Base-by-base conservation (phyloP, 306 rosid species). In the Quercus engelmannii region DNA sequence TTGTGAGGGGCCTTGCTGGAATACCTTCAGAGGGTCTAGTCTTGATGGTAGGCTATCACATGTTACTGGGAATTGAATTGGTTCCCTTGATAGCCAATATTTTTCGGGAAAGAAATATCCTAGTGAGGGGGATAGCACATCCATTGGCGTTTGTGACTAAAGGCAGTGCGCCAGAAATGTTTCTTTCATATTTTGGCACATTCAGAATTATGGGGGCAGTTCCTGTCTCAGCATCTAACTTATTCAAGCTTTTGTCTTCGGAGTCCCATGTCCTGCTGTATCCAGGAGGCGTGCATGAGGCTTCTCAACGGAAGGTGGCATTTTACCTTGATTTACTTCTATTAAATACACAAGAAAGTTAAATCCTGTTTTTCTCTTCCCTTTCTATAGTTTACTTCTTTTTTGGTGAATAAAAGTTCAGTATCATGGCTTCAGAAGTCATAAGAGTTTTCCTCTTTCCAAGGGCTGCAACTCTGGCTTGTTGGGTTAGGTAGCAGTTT, bases 211-310 rank as follows among this genome's bases (percentile, higher is more conserved):
- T 94, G 97, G 99, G 97, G 10, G 95, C 90, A 19, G 97, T 87
- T 81, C 99, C 97, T 49, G 97, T 91, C 52, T 82, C 86, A 35
- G 85, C 83, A 57, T 75, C 77, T 63, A 90, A 90, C 88, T 82
- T 94, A 67, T 91, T 77, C 84, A 90, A 91, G 85, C 97, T 94
- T 71, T 83, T 92, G 43, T 88, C 93, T 80, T 88, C 97, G 2
- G 91, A 92, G 78, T 87, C 97, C 73, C 97, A 92, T 80, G 85
- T 89, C 77, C 74, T 94, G 41, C 87, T 94, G 65, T 94, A 81
- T 86, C 97, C 97, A 2, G 97, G 97, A 74, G 99, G 99, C 77
- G 63, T 92, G 91, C 91, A 97, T 12, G 99, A 94, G 89, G 99
- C 94, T 85, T 89, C 91, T 65, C 99, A 94, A 52, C 88, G 97